Conservation (phyloP, 2,329 filamentous ascomycete species). For the Pyrenochaeta sp. region DNA sequence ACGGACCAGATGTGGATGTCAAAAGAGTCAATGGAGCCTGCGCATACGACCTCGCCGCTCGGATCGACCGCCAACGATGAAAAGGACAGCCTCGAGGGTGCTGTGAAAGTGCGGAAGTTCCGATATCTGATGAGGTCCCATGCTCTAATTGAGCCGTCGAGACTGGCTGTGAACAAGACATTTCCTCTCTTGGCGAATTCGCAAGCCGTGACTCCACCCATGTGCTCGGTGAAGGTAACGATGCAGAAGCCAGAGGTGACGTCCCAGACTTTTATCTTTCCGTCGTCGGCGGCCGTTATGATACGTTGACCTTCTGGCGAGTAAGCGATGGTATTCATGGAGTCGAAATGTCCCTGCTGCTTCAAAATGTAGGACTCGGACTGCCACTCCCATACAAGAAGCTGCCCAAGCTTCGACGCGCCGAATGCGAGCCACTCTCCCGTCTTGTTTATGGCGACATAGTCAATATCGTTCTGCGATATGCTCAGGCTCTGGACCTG, state of each 20-base stretch:
- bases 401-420: constrained; percentile 90
- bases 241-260: constrained; percentile 96
- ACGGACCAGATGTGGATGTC: constrained; percentile 99
- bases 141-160: constrained; percentile 92
- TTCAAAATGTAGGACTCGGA: constrained; percentile 99
- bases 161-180: constrained; percentile 91
- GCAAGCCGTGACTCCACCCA: constrained; percentile 90
- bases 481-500: constrained; percentile 94
- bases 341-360: constrained; percentile 96
- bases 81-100: constrained; percentile 89
- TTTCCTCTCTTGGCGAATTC: constrained; percentile 96
- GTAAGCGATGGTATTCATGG: constrained; percentile 92
- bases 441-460: constrained; percentile 90
- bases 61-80: constrained; percentile 96
- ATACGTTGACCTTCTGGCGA: constrained; percentile 93
- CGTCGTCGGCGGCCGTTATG: constrained; percentile 93
- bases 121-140: constrained; percentile 97
- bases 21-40: constrained; percentile 93
- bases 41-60: constrained; percentile 94
- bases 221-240: constrained; percentile 97
- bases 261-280: constrained; percentile 99
- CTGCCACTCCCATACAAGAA: constrained; percentile 99
- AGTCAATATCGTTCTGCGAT: constrained; percentile 95
- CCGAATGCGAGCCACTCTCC: constrained; percentile 98
- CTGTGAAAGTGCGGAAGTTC: constrained; percentile 97